Evolutionary conservation across 2,329 filamentous ascomycete species (phyloP), one percentile per base, ranked within the genome.

Genomic region (Elsinoe perseae): DNA sequence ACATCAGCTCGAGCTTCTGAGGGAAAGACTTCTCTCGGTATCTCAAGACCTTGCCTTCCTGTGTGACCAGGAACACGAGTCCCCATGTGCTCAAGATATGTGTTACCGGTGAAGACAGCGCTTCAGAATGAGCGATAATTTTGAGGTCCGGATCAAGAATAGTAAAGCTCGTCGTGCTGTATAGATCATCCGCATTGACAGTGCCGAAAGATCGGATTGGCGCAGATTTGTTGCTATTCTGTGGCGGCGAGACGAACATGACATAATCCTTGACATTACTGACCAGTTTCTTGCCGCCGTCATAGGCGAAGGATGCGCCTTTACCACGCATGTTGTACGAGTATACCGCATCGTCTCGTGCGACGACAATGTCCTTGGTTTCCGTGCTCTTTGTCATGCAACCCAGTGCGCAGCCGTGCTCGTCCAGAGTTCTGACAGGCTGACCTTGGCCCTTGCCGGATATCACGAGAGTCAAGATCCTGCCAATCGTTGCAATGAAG

Each of bases 261-360:
- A 96, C 80, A 68, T 98, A 97, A 64, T 95, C 87, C 57, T 85
- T 83, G 70, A 87, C 93, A 12, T 87, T 81, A 43, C 82, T 79
- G 32, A 96, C 82, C 56, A 89, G 78, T 63, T 85, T 91, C 73
- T 98, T 98, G 5, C 87, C 84, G 4, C 89, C 87, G 68, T 98
- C 92, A 67, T 95, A 97, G 0, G 90, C 90, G 70, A 88, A 91
- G 38, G 89, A 92, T 1, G 89, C 86, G 0, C 90, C 90, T 58
- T 91, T 82, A 0, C 92, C 92, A 58, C 93, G 87, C 0, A 86
- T 74, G 0, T 86, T 87, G 71, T 97, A 98, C 58, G 89, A 91
- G 72, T 97, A 97, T 55, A 98, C 86, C 6, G 92, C 93, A 78
- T 98, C 95, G 63, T 96, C 89, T 59, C 93, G 79, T 1, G 86